phyloP scores from a whole-genome alignment of 768 basidiomycete species.

The Gautieria morchelliformis region DNA sequence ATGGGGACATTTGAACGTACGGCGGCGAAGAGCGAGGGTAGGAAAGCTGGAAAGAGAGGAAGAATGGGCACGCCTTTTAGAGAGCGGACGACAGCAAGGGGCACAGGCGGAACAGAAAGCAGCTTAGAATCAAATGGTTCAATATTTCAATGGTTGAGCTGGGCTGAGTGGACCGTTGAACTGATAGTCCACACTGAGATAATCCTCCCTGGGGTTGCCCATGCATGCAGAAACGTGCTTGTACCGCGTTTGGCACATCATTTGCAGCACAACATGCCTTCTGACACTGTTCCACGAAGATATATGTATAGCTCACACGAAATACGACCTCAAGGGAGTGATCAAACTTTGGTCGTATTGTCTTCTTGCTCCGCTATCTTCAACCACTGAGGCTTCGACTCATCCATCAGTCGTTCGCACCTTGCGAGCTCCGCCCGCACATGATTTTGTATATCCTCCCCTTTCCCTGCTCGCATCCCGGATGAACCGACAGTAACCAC shows the following conservation, averaged over 20 bases:
- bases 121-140: too few species aligned
- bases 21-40: slow-evolving; percentile 5
- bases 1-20: slow-evolving; percentile 5
- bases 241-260: too few species aligned
- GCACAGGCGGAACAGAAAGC: background rate
- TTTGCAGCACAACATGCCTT: too few species aligned
- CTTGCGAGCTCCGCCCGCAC: background rate
- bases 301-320: too few species aligned
- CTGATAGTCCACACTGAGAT: too few species aligned
- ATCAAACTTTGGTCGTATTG: too few species aligned
- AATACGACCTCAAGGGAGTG: too few species aligned
- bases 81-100: background rate
- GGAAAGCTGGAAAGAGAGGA: slow-evolving; percentile 7
- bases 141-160: too few species aligned
- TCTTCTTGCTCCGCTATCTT: background rate
- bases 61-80: background rate
- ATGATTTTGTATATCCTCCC: background rate
- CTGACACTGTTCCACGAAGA: too few species aligned
- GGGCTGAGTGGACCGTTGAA: too few species aligned
- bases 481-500: background rate
- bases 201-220: too few species aligned
- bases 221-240: too few species aligned
- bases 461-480: background rate
- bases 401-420: background rate
- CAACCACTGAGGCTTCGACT: background rate